Evolutionary conservation across 345 rosid species (phyloP), one percentile per base, ranked within the genome.

Genomic region (Angophora floribunda): DNA sequence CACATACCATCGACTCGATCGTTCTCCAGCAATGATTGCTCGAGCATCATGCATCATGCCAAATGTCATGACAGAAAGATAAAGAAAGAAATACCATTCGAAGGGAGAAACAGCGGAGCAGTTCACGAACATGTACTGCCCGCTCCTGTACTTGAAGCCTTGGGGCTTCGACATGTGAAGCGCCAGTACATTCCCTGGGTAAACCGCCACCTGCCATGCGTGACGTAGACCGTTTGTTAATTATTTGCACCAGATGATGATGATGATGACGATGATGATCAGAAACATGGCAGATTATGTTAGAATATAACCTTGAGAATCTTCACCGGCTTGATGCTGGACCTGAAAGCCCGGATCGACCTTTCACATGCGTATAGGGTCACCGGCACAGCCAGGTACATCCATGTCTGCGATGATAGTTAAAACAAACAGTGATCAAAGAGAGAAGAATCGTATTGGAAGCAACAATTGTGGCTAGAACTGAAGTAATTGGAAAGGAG

Each of bases 71-170:
- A 44, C 26, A 24, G 22, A 85, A 22, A 19, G 28, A 16, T 67
- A 30, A 45, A 47, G 45, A 86, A 13, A 79, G 13, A 9, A 15
- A 21, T 86, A 91, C 97, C 98, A 97, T 90, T 97, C 97, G 51
- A 97, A 97, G 6, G 97, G 94, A 50, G 99, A 97, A 78, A 97
- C 98, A 7, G 96, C 97, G 26, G 93, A 84, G 89, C 99, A 96
- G 70, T 96, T 95, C 70, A 97, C 97, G 85, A 97, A 97, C 97
- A 97, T 97, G 96, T 94, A 97, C 70, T 97, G 99, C 86, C 99
- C 99, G 75, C 99, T 96, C 88, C 94, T 96, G 93, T 97, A 95
- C 91, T 91, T 96, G 93, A 97, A 96, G 9, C 98, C 98, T 47
- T 94, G 94, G 30, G 99, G 99, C 91, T 95, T 96, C 24, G 98